Evolutionary conservation across 768 basidiomycete genomes (phyloP).

Genomic region (Sarcomyxa edulis): DNA sequence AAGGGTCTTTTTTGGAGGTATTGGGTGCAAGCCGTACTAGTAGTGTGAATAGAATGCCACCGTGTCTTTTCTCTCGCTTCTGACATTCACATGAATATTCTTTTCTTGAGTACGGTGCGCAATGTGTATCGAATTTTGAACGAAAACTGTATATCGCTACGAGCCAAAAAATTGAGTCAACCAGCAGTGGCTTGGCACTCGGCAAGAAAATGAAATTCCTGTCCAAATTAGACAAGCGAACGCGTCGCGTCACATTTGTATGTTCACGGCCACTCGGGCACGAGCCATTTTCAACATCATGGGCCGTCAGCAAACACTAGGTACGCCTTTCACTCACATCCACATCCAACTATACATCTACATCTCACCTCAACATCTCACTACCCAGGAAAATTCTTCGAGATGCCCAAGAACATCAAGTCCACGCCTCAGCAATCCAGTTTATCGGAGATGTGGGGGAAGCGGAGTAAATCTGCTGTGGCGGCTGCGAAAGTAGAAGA

Average conservation of each 20-base stretch:
- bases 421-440: constrained; percentile 72
- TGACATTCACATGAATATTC: too few relatives aligned
- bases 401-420: constrained; percentile 67
- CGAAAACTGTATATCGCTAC: too few relatives aligned
- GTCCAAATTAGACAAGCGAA: neutral
- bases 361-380: neutral
- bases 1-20: too few relatives aligned
- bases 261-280: constrained; percentile 3
- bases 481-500: constrained; percentile 11
- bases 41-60: too few relatives aligned
- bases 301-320: constrained; percentile 73
- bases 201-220: too few relatives aligned
- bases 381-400: constrained; percentile 63
- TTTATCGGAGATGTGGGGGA: constrained; percentile 70
- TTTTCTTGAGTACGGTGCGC: too few relatives aligned
- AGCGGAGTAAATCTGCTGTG: constrained; percentile 30
- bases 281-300: constrained; percentile 28
- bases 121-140: too few relatives aligned
- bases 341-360: constrained; percentile 1
- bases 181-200: too few relatives aligned
- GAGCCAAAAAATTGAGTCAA: too few relatives aligned
- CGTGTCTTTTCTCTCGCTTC: too few relatives aligned
- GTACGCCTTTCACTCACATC: constrained; percentile 24
- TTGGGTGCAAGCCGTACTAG: too few relatives aligned
- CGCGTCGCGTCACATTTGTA: constrained; percentile 4